Percentiles rank a stretch among this genome's conserved stretches.
These are phyloP conservation scores for Perkinsus olseni DNA, from an alignment of 169 alveolate species.

Conservation along the genomic window DNA sequence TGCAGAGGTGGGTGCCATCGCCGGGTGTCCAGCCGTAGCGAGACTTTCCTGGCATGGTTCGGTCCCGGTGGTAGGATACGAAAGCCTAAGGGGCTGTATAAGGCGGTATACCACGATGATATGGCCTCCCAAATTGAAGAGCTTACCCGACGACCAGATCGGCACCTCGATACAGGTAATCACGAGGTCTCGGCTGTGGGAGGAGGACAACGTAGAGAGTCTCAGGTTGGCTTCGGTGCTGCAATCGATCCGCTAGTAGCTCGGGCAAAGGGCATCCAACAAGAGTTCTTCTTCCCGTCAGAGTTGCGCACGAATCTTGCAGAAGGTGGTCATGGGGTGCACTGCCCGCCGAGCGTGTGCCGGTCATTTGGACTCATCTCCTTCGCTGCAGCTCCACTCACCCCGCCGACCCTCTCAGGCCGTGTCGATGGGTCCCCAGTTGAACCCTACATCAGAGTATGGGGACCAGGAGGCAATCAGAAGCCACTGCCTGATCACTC, in stretches of 20 bases:
- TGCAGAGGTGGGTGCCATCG: no score
- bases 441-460: not conserved
- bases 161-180: not conserved
- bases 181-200: not conserved
- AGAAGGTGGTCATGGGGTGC: not conserved
- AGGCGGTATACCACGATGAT: not conserved
- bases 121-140: not conserved
- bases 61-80: not conserved
- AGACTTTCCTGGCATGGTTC: not conserved
- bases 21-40: not conserved
- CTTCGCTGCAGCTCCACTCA: no score
- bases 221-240: not conserved
- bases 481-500: not conserved
- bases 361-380: no score
- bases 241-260: not conserved
- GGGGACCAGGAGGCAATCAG: not conserved
- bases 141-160: not conserved
- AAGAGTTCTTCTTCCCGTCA: not conserved
- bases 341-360: no score
- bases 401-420: no score
- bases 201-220: not conserved
- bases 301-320: not conserved
- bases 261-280: not conserved
- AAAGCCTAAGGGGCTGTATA: not conserved
- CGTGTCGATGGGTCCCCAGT: no score